phyloP scores from a whole-genome alignment of 2,329 filamentous ascomycete genomes.

The Coccinonectria pachysandricola region DNA sequence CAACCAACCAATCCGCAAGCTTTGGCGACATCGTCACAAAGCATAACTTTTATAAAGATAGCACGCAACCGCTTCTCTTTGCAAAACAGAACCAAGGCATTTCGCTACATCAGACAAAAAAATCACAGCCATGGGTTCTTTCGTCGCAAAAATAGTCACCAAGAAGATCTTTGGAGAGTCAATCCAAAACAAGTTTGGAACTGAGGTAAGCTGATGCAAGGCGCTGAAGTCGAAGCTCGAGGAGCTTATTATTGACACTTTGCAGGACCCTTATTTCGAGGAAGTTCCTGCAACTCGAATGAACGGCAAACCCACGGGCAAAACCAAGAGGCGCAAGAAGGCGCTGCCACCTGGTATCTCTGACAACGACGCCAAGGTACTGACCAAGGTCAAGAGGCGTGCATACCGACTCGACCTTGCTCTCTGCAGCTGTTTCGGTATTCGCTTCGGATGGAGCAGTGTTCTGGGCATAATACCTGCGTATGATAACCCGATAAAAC shows the following conservation, averaged over 20 bases:
- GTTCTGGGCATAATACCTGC: constrained; percentile 76
- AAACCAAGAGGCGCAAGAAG: constrained; percentile 76
- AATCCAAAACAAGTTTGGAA: constrained; percentile 47
- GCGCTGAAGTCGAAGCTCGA: too few species aligned
- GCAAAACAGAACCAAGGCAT: too few species aligned
- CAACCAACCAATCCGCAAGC: constrained; percentile 13
- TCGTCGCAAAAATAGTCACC: constrained; percentile 43
- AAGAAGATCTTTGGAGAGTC: constrained; percentile 49
- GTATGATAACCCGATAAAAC: constrained; percentile 51
- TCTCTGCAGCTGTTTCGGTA: constrained; percentile 70
- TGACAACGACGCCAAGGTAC: constrained; percentile 66
- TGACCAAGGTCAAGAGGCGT: constrained; percentile 75
- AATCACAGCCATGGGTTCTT: constrained; percentile 40
- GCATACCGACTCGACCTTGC: constrained; percentile 80
- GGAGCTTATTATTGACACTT: background rate
- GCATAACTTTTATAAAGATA: constrained; percentile 6
- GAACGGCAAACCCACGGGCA: constrained; percentile 53
- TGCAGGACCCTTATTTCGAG: constrained; percentile 83
- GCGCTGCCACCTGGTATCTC: constrained; percentile 76
- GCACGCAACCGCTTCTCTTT: too few species aligned
- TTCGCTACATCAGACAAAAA: too few species aligned
- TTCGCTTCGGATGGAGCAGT: constrained; percentile 82
- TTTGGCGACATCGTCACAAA: constrained; percentile 1
- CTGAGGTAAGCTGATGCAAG: constrained; percentile 38
- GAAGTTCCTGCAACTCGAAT: constrained; percentile 64